Percentiles rank a stretch among this genome's conserved stretches.
These are phyloP conservation scores for Gossypium anomalum DNA, from an alignment of 345 rosid genomes.

Conservation along the genomic window DNA sequence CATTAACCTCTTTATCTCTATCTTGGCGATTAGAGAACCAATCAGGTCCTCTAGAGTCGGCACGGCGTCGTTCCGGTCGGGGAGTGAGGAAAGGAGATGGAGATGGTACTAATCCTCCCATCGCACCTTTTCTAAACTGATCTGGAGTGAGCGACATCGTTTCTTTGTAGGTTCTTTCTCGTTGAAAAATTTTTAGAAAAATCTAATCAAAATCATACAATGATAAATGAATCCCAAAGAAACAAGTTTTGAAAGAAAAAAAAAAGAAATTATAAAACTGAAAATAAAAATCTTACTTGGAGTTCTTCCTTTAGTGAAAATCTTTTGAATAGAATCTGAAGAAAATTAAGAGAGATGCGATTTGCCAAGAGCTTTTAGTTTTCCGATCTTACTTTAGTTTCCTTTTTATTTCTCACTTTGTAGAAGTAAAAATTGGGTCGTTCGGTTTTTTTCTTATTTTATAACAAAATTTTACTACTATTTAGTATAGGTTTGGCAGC, in stretches of 20 bases:
- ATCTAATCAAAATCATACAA: slow-evolving; percentile 13
- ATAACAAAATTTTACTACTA: not conserved
- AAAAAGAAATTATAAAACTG: not conserved
- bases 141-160: slow-evolving; percentile 75
- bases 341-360: not conserved
- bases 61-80: slow-evolving; percentile 75
- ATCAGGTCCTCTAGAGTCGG: slow-evolving; percentile 44
- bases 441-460: not conserved
- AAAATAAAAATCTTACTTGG: not conserved
- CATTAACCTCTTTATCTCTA: slow-evolving; percentile 75
- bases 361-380: not conserved
- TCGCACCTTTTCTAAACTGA: slow-evolving; percentile 48
- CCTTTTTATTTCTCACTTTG: not conserved
- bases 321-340: slow-evolving; percentile 6
- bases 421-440: not conserved
- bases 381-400: not conserved
- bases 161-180: not conserved
- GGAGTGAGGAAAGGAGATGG: slow-evolving; percentile 86
- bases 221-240: not conserved
- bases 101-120: slow-evolving; percentile 73
- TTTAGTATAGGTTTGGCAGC: not conserved
- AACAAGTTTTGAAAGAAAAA: not conserved
- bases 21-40: slow-evolving; percentile 58
- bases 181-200: not conserved
- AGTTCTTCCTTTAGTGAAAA: not conserved